Percentiles rank a stretch among this genome's conserved stretches.
Evolutionary conservation across 1,284 basidiomycete species (phyloP).

Genomic region (Cutaneotrichosporon cavernicola): DNA sequence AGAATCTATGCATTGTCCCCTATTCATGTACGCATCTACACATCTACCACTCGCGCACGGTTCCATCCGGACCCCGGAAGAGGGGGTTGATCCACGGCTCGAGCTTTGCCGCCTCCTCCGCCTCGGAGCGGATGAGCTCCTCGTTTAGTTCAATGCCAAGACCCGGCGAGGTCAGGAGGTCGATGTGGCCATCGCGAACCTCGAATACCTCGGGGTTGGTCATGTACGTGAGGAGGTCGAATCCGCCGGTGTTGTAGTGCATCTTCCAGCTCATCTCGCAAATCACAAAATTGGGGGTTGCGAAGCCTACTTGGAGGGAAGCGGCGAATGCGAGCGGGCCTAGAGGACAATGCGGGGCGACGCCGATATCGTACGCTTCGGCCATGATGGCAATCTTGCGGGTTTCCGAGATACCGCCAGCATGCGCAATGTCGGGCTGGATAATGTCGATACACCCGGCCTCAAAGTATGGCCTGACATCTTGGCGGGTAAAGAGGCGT

Average conservation of each 20-base stretch:
- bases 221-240: slow-evolving; percentile 67
- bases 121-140: slow-evolving; percentile 59
- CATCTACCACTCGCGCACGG: slow-evolving; percentile 60
- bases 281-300: slow-evolving; percentile 54
- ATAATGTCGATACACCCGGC: slow-evolving; percentile 67
- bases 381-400: slow-evolving; percentile 67
- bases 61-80: slow-evolving; percentile 62
- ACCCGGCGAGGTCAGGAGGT: slow-evolving; percentile 62
- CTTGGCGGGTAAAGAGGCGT: slow-evolving; percentile 65
- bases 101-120: slow-evolving; percentile 53
- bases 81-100: slow-evolving; percentile 62
- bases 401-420: slow-evolving; percentile 68
- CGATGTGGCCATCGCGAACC: slow-evolving; percentile 63
- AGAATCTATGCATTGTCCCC: slow-evolving; percentile 2
- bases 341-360: slow-evolving; percentile 55
- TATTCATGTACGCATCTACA: neutral
- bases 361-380: slow-evolving; percentile 57
- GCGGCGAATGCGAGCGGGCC: slow-evolving; percentile 72
- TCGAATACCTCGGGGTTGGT: slow-evolving; percentile 60
- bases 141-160: slow-evolving; percentile 71
- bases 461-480: slow-evolving; percentile 67
- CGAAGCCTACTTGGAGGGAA: slow-evolving; percentile 52
- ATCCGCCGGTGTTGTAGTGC: slow-evolving; percentile 67
- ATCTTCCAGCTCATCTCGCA: slow-evolving; percentile 58
- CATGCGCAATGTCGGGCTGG: slow-evolving; percentile 66